Evolutionary conservation across 139 green algal species (phyloP).

Genomic region (Chlorella sp.): DNA sequence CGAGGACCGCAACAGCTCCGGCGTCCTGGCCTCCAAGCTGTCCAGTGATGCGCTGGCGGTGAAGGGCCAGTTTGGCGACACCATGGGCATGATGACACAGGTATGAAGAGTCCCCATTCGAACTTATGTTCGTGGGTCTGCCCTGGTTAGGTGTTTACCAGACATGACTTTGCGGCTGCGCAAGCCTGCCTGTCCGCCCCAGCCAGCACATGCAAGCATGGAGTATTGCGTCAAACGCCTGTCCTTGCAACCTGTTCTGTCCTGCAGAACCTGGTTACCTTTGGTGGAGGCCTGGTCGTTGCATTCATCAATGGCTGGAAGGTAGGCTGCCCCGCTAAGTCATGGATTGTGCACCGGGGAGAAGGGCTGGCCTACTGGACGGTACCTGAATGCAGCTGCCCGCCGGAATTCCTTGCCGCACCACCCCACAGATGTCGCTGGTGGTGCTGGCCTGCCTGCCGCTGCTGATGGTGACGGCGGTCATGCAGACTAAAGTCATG

Average conservation of each 20-base stretch:
- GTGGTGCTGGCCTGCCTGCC: conserved; percentile 56
- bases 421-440: conserved; percentile 37
- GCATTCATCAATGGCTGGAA: conserved; percentile 79
- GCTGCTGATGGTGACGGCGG: not conserved
- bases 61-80: conserved; percentile 56
- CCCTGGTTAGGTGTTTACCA: too few relatives aligned
- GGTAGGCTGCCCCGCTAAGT: conserved; percentile 73
- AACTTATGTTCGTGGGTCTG: too few relatives aligned
- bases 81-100: conserved; percentile 50
- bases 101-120: too few relatives aligned
- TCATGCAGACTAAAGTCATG: not conserved
- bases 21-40: conserved; percentile 66
- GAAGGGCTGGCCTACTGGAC: too few relatives aligned
- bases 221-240: too few relatives aligned
- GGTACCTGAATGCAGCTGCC: too few relatives aligned
- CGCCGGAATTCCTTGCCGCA: too few relatives aligned
- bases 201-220: too few relatives aligned
- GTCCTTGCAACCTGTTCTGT: not conserved
- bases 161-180: too few relatives aligned
- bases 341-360: too few relatives aligned
- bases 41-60: conserved; percentile 66
- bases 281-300: conserved; percentile 62
- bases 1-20: conserved; percentile 62
- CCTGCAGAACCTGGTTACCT: conserved; percentile 62
- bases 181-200: too few relatives aligned